Conservation (phyloP, 441 rosid genomes). For the Adansonia rubrostipa region DNA sequence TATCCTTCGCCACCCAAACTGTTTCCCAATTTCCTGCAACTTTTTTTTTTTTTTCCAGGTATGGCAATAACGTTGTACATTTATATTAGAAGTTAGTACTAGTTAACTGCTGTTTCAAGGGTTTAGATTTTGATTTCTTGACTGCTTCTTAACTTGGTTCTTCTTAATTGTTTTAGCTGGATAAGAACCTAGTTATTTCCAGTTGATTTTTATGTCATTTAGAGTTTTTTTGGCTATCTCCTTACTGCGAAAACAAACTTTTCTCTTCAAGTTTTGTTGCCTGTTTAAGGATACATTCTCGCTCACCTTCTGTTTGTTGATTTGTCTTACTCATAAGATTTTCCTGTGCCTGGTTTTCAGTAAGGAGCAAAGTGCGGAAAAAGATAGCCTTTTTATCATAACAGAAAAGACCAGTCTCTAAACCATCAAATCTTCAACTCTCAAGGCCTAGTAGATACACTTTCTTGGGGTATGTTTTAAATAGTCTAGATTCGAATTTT, state of each 20-base stretch:
- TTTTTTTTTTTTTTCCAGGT: background rate
- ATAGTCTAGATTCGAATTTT: background rate
- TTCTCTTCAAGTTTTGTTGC: background rate
- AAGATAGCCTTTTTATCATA: background rate
- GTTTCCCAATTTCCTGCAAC: background rate
- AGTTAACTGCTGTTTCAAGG: background rate
- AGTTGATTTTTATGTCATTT: background rate
- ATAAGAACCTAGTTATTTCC: background rate
- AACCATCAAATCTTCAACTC: background rate
- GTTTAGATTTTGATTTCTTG: background rate
- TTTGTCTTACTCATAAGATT: conserved; percentile 1
- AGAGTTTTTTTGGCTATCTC: background rate
- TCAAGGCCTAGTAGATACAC: background rate
- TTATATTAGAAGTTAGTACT: background rate
- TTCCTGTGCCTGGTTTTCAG: background rate
- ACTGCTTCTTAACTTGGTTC: background rate
- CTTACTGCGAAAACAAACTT: background rate
- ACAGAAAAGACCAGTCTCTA: background rate
- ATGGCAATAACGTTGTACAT: background rate
- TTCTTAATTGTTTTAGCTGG: background rate
- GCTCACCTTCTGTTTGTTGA: conserved; percentile 13
- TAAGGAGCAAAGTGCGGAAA: background rate
- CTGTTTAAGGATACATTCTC: background rate
- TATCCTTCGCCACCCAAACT: background rate
- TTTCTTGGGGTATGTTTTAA: background rate